These are phyloP conservation scores for Nicotiana attenuata DNA, from an alignment of 257 asterid genomes.

Conservation along the genomic window DNA sequence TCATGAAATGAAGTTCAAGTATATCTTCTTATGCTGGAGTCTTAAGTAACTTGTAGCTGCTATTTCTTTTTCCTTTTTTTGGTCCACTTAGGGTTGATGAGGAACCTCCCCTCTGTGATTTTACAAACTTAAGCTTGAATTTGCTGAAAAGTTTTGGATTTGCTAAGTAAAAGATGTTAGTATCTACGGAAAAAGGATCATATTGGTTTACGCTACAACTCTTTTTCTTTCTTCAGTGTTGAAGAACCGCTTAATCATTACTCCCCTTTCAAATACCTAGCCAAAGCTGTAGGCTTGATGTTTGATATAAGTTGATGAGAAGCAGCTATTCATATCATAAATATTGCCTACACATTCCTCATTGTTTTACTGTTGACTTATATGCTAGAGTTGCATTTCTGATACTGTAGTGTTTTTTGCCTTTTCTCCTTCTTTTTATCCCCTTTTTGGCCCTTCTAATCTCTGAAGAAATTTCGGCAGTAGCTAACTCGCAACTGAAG, in stretches of 20 bases:
- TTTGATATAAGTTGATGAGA: neutral
- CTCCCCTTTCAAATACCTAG: neutral
- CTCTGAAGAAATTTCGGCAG: neutral
- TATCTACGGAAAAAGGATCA: neutral
- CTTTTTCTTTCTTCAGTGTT: neutral
- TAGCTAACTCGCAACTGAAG: neutral
- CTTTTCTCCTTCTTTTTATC: neutral
- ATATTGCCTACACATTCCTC: neutral
- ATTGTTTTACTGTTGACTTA: neutral
- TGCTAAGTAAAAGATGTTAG: neutral
- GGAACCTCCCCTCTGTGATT: neutral
- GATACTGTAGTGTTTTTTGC: neutral
- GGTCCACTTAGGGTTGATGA: neutral
- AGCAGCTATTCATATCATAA: neutral
- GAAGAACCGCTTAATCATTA: neutral
- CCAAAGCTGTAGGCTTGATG: neutral
- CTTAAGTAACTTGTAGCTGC: neutral
- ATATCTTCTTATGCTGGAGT: slow-evolving; percentile 15
- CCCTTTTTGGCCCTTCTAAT: neutral
- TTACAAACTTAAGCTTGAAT: neutral
- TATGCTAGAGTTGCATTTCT: neutral
- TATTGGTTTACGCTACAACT: neutral
- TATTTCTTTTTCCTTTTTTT: neutral
- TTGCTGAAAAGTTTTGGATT: neutral
- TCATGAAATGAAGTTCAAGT: slow-evolving; percentile 46